These are phyloP conservation scores for Trichomonas tenax DNA, from an alignment of 208 protist species.

Conservation along the genomic window DNA sequence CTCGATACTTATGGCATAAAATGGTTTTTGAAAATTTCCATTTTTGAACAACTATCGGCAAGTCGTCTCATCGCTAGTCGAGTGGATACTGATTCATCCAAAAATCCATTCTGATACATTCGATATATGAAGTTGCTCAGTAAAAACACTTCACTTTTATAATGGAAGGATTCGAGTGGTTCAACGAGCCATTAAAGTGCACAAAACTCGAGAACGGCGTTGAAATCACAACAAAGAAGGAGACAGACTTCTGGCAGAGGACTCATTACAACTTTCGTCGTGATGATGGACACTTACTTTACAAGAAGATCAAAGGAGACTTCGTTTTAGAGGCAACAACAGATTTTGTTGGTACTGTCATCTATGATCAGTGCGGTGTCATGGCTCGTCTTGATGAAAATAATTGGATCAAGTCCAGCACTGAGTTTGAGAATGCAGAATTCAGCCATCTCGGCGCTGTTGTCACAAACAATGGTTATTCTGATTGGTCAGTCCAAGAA, in stretches of 20 bases:
- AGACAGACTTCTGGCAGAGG: background rate
- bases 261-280: background rate
- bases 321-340: background rate
- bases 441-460: background rate
- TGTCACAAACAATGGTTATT: background rate
- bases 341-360: background rate
- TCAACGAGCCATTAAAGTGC: background rate
- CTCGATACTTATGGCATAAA: too few relatives aligned
- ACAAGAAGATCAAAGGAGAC: background rate
- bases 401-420: background rate
- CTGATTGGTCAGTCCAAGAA: background rate
- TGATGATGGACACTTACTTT: background rate
- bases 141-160: too few relatives aligned
- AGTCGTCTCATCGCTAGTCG: too few relatives aligned
- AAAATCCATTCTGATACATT: too few relatives aligned
- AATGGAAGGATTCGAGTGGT: background rate
- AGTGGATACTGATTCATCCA: too few relatives aligned
- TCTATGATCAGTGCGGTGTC: background rate
- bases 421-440: background rate
- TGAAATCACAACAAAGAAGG: background rate
- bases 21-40: too few relatives aligned
- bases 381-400: background rate
- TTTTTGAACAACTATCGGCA: too few relatives aligned
- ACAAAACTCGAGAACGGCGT: background rate
- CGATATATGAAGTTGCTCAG: too few relatives aligned